Base-by-base conservation (phyloP, 805 yeast genomes). In the Yarrowia sp. region DNA sequence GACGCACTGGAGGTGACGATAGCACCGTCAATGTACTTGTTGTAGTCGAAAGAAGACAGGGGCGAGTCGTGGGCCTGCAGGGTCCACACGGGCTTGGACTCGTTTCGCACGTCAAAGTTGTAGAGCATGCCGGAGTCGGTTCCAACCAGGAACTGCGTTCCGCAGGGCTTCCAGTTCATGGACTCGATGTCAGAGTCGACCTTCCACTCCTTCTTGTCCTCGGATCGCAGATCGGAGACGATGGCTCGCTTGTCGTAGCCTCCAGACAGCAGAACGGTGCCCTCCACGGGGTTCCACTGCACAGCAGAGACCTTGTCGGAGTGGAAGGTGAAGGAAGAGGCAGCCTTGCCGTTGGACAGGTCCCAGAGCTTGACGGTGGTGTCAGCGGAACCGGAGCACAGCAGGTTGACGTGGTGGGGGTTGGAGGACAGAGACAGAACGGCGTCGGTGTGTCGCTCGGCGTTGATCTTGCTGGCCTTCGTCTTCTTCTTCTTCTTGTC, bases 11-110 rank as follows among this genome's bases (percentile, higher is more conserved):
- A 86, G 1, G 98, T 90, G 22, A 85, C 84, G 70, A 94, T 74
- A 79, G 89, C 76, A 18, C 93, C 94, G 24, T 86, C 85, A 31
- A 90, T 72, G 70, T 77, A 81, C 24, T 72, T 71, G 75, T 90
- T 92, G 35, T 86, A 80, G 67, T 86, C 87, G 67, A 94, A 80
- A 1, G 93, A 80, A 4, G 97, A 87, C 65, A 94, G 87, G 65
- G 96, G 97, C 2, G 96, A 83, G 75, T 94, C 98, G 73, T 94
- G 99, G 2, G 98, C 98, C 74, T 94, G 97, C 68, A 94, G 79
- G 2, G 96, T 90, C 99, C 99, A 94, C 31, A 93, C 69, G 18
- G 97, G 92, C 63, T 79, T 76, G 47, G 79, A 80, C 36, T 79
- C 82, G 56, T 76, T 77, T 73, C 97, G 84, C 46, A 90, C 87